Conservation (phyloP, 306 rosid species). For the Coriaria nepalensis region DNA sequence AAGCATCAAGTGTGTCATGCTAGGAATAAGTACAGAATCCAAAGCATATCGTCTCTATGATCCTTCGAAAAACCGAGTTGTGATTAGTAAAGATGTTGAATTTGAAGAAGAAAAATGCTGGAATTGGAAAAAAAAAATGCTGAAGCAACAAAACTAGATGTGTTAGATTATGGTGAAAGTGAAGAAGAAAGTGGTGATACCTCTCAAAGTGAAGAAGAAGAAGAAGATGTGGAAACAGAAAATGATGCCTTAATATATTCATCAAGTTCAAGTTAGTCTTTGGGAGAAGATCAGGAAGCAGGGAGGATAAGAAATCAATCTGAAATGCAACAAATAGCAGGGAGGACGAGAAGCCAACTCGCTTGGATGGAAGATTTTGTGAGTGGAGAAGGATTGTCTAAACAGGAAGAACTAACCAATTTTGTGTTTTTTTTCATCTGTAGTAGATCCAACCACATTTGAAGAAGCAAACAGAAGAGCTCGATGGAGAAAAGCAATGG, state of each 20-base stretch:
- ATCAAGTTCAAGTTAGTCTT: too few relatives aligned
- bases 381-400: not conserved
- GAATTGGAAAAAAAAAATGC: not conserved
- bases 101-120: not conserved
- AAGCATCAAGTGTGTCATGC: too few relatives aligned
- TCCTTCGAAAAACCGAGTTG: not conserved
- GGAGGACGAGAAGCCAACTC: not conserved
- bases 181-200: not conserved
- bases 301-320: too few relatives aligned
- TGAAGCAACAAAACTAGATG: not conserved
- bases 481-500: too few relatives aligned
- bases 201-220: too few relatives aligned
- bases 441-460: not conserved
- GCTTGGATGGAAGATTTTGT: not conserved
- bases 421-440: not conserved
- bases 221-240: too few relatives aligned
- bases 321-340: not conserved
- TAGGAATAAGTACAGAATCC: too few relatives aligned
- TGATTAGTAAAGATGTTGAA: not conserved
- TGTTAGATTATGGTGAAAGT: not conserved
- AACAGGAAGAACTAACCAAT: not conserved
- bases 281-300: too few relatives aligned
- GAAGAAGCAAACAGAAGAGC: not conserved
- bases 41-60: too few relatives aligned
- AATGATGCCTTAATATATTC: too few relatives aligned